Conservation (phyloP, 371 early-diverging fungal genomes). For the Chytridiales sp. region DNA sequence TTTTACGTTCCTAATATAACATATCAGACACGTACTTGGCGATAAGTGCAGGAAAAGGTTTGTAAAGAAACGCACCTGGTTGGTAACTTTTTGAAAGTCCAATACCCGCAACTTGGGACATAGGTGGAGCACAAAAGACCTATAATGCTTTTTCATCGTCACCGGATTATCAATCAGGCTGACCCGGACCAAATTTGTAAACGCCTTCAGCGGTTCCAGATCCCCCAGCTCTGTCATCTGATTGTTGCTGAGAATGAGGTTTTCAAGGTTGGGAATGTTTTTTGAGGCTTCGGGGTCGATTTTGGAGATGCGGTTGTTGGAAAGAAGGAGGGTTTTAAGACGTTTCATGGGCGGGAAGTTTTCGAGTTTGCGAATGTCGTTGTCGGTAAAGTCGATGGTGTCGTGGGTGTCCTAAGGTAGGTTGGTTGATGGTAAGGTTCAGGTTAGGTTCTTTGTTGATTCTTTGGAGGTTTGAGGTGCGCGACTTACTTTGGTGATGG, state of each 20-base stretch:
- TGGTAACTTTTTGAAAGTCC: conserved; percentile 76
- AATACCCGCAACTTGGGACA: conserved; percentile 76
- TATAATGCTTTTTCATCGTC: conserved; percentile 71
- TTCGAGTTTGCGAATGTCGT: conserved; percentile 79
- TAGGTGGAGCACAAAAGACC: conserved; percentile 78
- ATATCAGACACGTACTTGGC: neutral
- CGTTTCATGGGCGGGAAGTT: conserved; percentile 86
- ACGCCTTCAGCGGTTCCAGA: conserved; percentile 66
- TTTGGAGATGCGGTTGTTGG: conserved; percentile 82
- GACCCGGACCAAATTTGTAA: conserved; percentile 61
- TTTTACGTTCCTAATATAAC: conserved; percentile 65
- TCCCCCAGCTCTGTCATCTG: conserved; percentile 76
- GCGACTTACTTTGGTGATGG: conserved; percentile 75
- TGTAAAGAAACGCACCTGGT: conserved; percentile 53
- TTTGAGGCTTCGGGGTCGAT: conserved; percentile 66
- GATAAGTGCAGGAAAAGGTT: neutral
- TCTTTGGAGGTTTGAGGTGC: neutral
- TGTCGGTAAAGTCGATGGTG: conserved; percentile 89
- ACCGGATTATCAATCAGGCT: conserved; percentile 88
- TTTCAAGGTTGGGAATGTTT: conserved; percentile 72
- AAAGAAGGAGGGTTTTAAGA: conserved; percentile 71
- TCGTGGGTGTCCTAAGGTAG: conserved; percentile 87
- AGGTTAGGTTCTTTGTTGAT: neutral
- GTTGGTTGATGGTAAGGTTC: no score
- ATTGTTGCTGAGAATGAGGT: conserved; percentile 86